Evolutionary conservation across 176 grass and related monocot species (phyloP).

Genomic region (Oropetium thomaeum): DNA sequence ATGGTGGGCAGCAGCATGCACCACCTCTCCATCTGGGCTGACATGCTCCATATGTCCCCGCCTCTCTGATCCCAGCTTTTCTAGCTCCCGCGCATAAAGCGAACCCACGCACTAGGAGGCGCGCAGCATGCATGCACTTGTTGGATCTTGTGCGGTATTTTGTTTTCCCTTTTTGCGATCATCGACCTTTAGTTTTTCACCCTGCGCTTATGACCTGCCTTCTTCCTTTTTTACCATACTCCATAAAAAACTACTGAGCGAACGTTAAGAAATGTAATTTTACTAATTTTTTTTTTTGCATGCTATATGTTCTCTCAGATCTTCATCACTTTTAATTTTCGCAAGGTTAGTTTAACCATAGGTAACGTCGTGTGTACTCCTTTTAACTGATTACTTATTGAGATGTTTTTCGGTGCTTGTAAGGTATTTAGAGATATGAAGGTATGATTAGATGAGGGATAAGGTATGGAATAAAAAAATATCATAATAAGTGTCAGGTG

Average conservation of each 20-base stretch:
- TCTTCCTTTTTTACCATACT: slow-evolving; percentile 21
- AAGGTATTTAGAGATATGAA: too few species aligned
- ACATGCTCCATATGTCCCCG: slow-evolving; percentile 57
- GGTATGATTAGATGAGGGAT: too few species aligned
- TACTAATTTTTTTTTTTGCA: too few species aligned
- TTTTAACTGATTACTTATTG: too few species aligned
- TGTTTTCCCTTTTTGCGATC: too few species aligned
- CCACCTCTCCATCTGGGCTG: slow-evolving; percentile 25
- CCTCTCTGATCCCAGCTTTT: slow-evolving; percentile 52
- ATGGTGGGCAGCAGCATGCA: slow-evolving; percentile 35
- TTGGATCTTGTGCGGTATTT: slow-evolving; percentile 51
- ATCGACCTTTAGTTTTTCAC: neutral
- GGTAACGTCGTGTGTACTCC: too few species aligned
- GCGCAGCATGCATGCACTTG: too few species aligned
- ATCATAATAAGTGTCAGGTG: too few species aligned
- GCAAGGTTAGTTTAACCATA: neutral
- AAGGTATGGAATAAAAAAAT: too few species aligned
- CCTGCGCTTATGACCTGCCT: neutral
- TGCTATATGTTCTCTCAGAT: slow-evolving; percentile 35
- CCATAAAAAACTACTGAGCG: slow-evolving; percentile 34
- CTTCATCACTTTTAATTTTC: slow-evolving; percentile 15
- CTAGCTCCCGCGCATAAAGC: slow-evolving; percentile 48
- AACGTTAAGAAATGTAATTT: too few species aligned
- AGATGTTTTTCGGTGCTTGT: too few species aligned
- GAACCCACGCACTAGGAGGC: slow-evolving; percentile 49